A percentile compares a stretch with the other conserved stretches of the same genome.
Evolutionary conservation across 148 eudicot species (phyloP).

Genomic region (Silene latifolia): DNA sequence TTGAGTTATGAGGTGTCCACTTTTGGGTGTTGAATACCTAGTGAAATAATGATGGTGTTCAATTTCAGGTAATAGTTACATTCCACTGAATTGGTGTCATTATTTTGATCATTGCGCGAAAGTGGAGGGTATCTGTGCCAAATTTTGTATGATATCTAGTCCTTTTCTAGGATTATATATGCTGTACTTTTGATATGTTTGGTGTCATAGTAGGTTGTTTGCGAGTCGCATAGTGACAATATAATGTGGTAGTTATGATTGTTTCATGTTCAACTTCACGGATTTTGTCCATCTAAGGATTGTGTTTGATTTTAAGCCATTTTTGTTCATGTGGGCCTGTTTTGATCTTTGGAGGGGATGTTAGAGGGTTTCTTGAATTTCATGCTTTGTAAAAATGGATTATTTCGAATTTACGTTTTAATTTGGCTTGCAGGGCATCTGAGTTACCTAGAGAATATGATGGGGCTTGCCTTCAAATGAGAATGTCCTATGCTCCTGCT

Average conservation of each 20-base stretch:
- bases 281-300: neutral
- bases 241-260: neutral
- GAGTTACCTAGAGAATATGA: conserved; percentile 86
- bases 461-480: conserved; percentile 93
- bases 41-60: neutral
- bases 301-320: neutral
- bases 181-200: neutral
- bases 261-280: neutral
- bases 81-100: neutral
- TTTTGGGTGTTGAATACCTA: neutral
- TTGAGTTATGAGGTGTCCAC: conserved; percentile 5
- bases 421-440: conserved; percentile 55
- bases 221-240: neutral
- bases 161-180: neutral
- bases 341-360: neutral
- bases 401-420: neutral
- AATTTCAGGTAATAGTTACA: neutral
- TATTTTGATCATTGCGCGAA: neutral
- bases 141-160: neutral
- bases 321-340: neutral
- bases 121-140: neutral
- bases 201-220: neutral
- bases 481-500: conserved; percentile 95
- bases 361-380: neutral
- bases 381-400: conserved; percentile 3